Evolutionary conservation across 352 stramenopile genomes (phyloP), one percentile per base, ranked within the genome.

Genomic region (Albugo laibachii): DNA sequence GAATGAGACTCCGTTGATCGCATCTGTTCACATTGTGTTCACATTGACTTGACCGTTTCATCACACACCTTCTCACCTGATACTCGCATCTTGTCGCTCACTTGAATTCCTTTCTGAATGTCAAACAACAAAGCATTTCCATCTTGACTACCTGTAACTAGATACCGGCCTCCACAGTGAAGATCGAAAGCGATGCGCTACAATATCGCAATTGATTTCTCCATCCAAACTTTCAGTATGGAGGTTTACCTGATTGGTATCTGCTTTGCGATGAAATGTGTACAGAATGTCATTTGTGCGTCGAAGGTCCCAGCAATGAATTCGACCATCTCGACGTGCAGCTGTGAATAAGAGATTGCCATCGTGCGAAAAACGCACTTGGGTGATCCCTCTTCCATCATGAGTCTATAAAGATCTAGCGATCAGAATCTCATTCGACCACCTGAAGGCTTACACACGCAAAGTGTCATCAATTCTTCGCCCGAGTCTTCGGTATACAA

Each of bases 291-390:
- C 54, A 19, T 67, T 79, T 15, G 69, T 68, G 12, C 65, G 59
- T 36, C 82, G 77, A 15, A 93, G 74, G 57, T 94, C 82, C 77
- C 79, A 93, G 53, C 70, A 84, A n/a, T 85, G 65, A 36, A 94
- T 82, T 15, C 47, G 55, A 24, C 53, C 52, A 53, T 93, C 76
- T 8, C 67, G 65, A 13, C 82, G 65, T 10, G 75, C 72, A 42
- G 70, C 72, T 6, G 75, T 89, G 49, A 74, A 87, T 6, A 94
- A 53, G 24, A 72, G 80, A 11, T 59, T 59, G 0, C 80, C 82
- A 55, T 80, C 72, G 8, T 71, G 67, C 20, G 72, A 74, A 58
- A 93, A 94, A 36, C 56, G 59, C 5, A 92, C 66, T 48, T 88
- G 72, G 11, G 80, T 83, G 47, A 93, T 81, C 8, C 82, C 80